Percentiles rank a stretch among this genome's conserved stretches.
phyloP scores from a whole-genome alignment of 176 grass and related monocot genomes.

The Zoysia pacifica region DNA sequence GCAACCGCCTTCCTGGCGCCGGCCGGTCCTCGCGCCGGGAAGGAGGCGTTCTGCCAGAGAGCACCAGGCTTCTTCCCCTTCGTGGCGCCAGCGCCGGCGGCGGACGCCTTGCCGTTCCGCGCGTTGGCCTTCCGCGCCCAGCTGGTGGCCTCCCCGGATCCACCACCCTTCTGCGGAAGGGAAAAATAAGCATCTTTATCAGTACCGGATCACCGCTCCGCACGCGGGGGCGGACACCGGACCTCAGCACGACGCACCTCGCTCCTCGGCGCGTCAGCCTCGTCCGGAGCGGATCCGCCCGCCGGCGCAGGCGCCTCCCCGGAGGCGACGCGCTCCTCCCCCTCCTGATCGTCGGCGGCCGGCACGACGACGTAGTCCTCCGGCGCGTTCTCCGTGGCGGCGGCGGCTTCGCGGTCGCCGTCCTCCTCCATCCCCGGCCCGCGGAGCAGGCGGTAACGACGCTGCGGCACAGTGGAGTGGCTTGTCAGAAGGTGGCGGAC shows the following conservation, averaged over 20 bases:
- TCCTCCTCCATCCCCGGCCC: slow-evolving; percentile 28
- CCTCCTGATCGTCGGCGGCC: background rate
- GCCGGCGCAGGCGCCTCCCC: background rate
- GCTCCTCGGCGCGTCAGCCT: background rate
- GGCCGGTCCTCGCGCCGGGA: slow-evolving; percentile 46
- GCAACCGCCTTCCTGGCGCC: slow-evolving; percentile 29
- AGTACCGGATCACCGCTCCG: background rate
- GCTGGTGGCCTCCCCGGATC: slow-evolving; percentile 37
- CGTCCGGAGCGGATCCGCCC: slow-evolving; percentile 26
- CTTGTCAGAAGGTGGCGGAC: background rate
- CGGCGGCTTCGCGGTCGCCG: slow-evolving; percentile 11
- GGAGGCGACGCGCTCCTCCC: slow-evolving; percentile 25
- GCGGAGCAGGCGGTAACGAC: no score
- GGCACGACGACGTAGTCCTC: slow-evolving; percentile 42
- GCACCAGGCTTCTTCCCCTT: slow-evolving; percentile 45
- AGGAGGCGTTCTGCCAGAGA: slow-evolving; percentile 71
- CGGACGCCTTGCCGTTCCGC: slow-evolving; percentile 44
- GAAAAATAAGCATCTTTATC: background rate
- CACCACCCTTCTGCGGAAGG: slow-evolving; percentile 46
- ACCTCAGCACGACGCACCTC: slow-evolving; percentile 30
- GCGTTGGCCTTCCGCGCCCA: slow-evolving; percentile 44
- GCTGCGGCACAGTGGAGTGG: background rate
- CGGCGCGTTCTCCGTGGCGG: slow-evolving; percentile 30
- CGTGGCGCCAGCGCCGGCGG: background rate
- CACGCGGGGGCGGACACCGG: background rate